Conservation (phyloP, 2,329 filamentous ascomycete species). For the Cadophora sp. region DNA sequence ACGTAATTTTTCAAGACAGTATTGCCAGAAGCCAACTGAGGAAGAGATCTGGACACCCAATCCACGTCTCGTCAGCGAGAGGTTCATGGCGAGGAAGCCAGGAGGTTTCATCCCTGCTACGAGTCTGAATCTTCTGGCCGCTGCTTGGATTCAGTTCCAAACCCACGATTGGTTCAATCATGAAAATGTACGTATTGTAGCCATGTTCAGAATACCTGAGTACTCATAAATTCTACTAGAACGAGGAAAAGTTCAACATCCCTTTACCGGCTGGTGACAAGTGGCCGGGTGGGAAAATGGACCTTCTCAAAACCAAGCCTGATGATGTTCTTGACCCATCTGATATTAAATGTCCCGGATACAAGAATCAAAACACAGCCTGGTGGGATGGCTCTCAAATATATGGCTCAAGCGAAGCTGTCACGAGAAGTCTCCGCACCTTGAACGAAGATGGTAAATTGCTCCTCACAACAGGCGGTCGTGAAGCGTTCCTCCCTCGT, state of each 20-base stretch:
- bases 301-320: constrained; percentile 20
- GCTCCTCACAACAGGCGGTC: constrained; percentile 19
- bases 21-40: constrained; percentile 16
- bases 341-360: constrained; percentile 23
- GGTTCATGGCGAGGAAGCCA: constrained; percentile 13
- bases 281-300: constrained; percentile 28
- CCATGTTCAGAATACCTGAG: neutral
- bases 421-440: constrained; percentile 20
- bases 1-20: constrained; percentile 24
- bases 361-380: constrained; percentile 27
- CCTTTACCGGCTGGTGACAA: constrained; percentile 16
- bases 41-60: constrained; percentile 17
- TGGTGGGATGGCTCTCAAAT: constrained; percentile 30
- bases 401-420: constrained; percentile 23
- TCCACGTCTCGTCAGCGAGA: constrained; percentile 12
- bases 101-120: constrained; percentile 19
- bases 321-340: constrained; percentile 7
- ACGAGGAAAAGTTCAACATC: constrained; percentile 22
- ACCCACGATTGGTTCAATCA: constrained; percentile 28
- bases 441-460: constrained; percentile 20
- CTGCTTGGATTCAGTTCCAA: constrained; percentile 32
- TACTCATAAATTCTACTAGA: constrained; percentile 7
- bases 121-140: constrained; percentile 26
- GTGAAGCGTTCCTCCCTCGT: constrained; percentile 22
- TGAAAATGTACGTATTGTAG: constrained; percentile 12